Conservation (phyloP, 805 yeast species). For the Metschnikowia proteae region DNA sequence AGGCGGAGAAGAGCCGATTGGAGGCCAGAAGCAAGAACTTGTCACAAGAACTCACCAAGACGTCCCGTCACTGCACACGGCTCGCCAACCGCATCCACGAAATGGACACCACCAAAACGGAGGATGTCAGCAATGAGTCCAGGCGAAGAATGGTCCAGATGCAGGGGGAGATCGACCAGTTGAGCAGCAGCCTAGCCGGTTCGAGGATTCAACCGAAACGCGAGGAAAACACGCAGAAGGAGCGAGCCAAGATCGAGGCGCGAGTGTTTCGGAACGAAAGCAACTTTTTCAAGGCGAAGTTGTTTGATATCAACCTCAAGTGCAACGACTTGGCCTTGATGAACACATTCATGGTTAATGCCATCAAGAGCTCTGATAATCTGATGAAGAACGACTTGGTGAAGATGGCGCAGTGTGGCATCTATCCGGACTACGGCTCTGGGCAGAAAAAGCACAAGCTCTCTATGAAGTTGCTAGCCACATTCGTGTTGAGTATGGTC, state of each 20-base stretch:
- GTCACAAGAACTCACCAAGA: conserved; percentile 28
- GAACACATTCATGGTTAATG: conserved; percentile 29
- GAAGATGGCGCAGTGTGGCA: conserved; percentile 28
- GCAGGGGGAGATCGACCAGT: conserved; percentile 29
- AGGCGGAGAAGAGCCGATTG: conserved; percentile 28
- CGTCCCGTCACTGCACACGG: conserved; percentile 28
- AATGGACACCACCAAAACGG: conserved; percentile 10
- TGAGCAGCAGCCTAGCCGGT: conserved; percentile 21
- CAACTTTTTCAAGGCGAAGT: conserved; percentile 44
- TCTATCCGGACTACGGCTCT: conserved; percentile 29
- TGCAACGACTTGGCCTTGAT: conserved; percentile 34
- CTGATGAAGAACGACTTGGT: conserved; percentile 26
- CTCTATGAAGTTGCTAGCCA: conserved; percentile 33
- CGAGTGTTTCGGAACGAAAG: conserved; percentile 37
- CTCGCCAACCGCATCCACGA: conserved; percentile 28
- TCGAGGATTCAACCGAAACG: conserved; percentile 19
- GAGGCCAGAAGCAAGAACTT: conserved; percentile 27
- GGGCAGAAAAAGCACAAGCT: conserved; percentile 18
- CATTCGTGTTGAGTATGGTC: conserved; percentile 35
- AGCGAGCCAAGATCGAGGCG: neutral
- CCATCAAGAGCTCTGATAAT: conserved; percentile 27
- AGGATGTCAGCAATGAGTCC: conserved; percentile 5
- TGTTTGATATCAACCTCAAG: conserved; percentile 39
- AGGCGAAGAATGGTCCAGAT: conserved; percentile 19
- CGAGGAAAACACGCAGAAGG: neutral